Base-by-base conservation (phyloP, 371 early-diverging fungal genomes). In the Mortierella sp. region DNA sequence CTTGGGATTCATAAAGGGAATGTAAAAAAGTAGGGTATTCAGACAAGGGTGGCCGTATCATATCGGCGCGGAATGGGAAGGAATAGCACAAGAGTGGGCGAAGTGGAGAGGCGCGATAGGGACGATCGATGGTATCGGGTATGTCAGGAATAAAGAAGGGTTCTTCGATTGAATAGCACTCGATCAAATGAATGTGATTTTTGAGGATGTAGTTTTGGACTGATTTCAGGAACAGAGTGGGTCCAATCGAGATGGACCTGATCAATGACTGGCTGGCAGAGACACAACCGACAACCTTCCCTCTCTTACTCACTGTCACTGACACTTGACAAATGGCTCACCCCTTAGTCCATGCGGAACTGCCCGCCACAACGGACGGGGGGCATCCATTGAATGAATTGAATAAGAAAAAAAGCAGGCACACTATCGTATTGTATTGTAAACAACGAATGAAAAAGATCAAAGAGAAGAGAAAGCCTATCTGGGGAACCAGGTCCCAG, bases 211-310 rank as follows among this genome's bases (percentile, higher is more conserved):
- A 50, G 50, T 55, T 55, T 26, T 26, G 45, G 14, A 31, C 55
- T 55, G 55, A 55, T 55, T 55, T 55, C 55, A 55, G 55, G 55
- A 55, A 55, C 55, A 55, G 55, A 16, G 55, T 55, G 55, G 55
- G 55, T 29, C 55, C 55, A 55, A 55, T 55, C 16, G 29, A 55
- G 29, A 16, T 55, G 31, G 55, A 31, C 19, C 10, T 16, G 31
- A 11, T 4, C 24, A 31, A 55, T 55, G 55, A 55, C 55, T 55
- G 55, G 34, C 6, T 26, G 26, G 55, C 8, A 2, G 9, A n/a
- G 26, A 55, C 55, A 31, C 29, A 55, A 16, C 31, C 16, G 19
- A 31, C 16, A n/a, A 0, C 10, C 19, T 47, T 16, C 24, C 50
- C 10, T 4, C 26, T 31, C 19, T 31, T 31, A 31, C 55, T 55